Conservation (phyloP, 768 basidiomycete species). For the Suillus subluteus region DNA sequence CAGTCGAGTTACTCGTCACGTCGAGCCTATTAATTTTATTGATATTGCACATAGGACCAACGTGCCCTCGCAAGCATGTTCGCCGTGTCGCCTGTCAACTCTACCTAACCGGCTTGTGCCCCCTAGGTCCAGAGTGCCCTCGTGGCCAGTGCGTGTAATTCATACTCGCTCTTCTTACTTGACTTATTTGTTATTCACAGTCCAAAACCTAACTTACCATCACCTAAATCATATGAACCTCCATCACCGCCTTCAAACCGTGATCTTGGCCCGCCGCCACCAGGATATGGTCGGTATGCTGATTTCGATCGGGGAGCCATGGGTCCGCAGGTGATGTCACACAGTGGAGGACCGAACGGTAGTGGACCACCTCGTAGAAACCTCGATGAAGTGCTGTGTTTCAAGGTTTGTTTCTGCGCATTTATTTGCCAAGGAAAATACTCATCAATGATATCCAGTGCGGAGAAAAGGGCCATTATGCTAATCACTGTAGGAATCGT, state of each 20-base stretch:
- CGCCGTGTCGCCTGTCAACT: slow-evolving; percentile 88
- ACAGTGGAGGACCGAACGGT: slow-evolving; percentile 36
- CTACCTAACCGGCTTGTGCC: slow-evolving; percentile 93
- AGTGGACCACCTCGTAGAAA: slow-evolving; percentile 61
- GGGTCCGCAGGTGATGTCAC: slow-evolving; percentile 33
- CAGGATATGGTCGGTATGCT: slow-evolving; percentile 85
- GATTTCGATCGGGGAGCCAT: slow-evolving; percentile 64
- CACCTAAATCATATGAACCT: slow-evolving; percentile 74
- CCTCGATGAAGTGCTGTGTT: slow-evolving; percentile 82
- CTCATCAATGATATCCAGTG: slow-evolving; percentile 51
- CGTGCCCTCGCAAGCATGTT: slow-evolving; percentile 91
- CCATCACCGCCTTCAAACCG: slow-evolving; percentile 75
- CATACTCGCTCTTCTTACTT: slow-evolving; percentile 10
- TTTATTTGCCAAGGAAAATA: slow-evolving; percentile 12
- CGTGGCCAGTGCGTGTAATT: slow-evolving; percentile 77
- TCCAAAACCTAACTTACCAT: slow-evolving; percentile 76
- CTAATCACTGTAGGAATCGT: slow-evolving; percentile 89
- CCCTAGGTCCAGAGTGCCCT: slow-evolving; percentile 84
- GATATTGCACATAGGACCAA: slow-evolving; percentile 59
- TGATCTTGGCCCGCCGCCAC: slow-evolving; percentile 88
- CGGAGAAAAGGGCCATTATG: slow-evolving; percentile 93
- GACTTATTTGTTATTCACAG: slow-evolving; percentile 41
- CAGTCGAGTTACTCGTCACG: slow-evolving; percentile 11
- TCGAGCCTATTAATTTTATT: slow-evolving; percentile 10
- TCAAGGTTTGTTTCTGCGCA: slow-evolving; percentile 60